phyloP scores from a whole-genome alignment of 73 alveolate genomes.

The Paramecium primaurelia region DNA sequence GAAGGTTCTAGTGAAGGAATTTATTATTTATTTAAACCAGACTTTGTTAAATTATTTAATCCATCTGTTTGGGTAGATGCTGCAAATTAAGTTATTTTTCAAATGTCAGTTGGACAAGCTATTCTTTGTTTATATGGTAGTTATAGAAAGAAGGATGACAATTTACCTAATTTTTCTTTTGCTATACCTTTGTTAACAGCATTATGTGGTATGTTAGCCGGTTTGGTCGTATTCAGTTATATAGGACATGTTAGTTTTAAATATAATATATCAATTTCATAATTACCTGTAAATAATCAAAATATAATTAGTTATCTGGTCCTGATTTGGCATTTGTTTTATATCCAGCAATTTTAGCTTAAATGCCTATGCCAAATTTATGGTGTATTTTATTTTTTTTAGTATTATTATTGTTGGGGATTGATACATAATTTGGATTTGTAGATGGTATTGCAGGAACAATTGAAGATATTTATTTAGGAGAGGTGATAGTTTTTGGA shows the following conservation, averaged over 20 bases:
- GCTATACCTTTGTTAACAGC: slow-evolving; percentile 56
- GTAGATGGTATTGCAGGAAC: slow-evolving; percentile 61
- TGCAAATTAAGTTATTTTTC: slow-evolving; percentile 57
- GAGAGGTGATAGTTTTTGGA: not conserved
- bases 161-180: slow-evolving; percentile 16
- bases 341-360: slow-evolving; percentile 65
- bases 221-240: slow-evolving; percentile 56
- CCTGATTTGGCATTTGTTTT: slow-evolving; percentile 70
- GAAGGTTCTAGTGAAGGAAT: slow-evolving; percentile 63
- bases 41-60: slow-evolving; percentile 46
- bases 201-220: slow-evolving; percentile 59
- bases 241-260: slow-evolving; percentile 54
- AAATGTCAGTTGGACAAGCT: slow-evolving; percentile 61
- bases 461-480: slow-evolving; percentile 45
- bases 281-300: slow-evolving; percentile 30
- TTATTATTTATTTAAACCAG: slow-evolving; percentile 59
- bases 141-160: slow-evolving; percentile 34
- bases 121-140: slow-evolving; percentile 53
- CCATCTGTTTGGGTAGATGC: slow-evolving; percentile 67
- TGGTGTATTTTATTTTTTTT: slow-evolving; percentile 64
- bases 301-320: slow-evolving; percentile 42
- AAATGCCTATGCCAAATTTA: slow-evolving; percentile 62
- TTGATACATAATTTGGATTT: slow-evolving; percentile 59
- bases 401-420: slow-evolving; percentile 53
- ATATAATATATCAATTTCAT: not conserved